These are phyloP conservation scores for Colletotrichum cuscutae DNA, from an alignment of 2,329 filamentous ascomycete species.

Conservation along the genomic window DNA sequence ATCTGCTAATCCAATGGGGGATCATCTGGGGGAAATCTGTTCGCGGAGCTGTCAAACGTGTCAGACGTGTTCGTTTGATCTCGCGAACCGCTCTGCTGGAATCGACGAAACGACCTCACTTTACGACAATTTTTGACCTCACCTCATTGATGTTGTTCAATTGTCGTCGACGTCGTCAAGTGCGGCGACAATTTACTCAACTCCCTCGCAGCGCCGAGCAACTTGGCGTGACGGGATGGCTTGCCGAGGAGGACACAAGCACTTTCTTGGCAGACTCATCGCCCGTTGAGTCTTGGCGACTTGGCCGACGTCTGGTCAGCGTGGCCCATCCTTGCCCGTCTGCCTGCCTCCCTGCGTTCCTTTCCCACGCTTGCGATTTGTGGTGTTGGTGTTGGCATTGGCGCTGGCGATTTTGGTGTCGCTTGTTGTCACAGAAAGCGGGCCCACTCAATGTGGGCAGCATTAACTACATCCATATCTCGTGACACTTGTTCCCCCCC, in stretches of 20 bases:
- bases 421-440: too few relatives aligned
- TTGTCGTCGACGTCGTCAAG: conserved; percentile 7
- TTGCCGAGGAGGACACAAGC: conserved; percentile 34
- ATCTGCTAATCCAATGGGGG: not conserved
- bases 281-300: conserved; percentile 32
- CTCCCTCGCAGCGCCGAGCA: conserved; percentile 32
- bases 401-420: not conserved
- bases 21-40: not conserved
- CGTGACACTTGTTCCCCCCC: not conserved
- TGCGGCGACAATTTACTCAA: conserved; percentile 27
- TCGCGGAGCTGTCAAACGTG: conserved; percentile 10
- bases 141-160: not conserved
- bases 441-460: too few relatives aligned
- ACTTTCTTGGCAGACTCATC: conserved; percentile 33
- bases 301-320: conserved; percentile 21
- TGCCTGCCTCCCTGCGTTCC: not conserved
- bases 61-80: conserved; percentile 30
- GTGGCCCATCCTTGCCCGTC: conserved; percentile 10
- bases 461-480: too few relatives aligned
- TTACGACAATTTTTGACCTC: not conserved
- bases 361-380: not conserved
- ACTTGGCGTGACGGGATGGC: conserved; percentile 34
- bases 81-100: conserved; percentile 15
- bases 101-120: not conserved
- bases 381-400: not conserved